phyloP scores from a whole-genome alignment of 495 filamentous ascomycete species.

The Pseudomonodictys pantanalensis region DNA sequence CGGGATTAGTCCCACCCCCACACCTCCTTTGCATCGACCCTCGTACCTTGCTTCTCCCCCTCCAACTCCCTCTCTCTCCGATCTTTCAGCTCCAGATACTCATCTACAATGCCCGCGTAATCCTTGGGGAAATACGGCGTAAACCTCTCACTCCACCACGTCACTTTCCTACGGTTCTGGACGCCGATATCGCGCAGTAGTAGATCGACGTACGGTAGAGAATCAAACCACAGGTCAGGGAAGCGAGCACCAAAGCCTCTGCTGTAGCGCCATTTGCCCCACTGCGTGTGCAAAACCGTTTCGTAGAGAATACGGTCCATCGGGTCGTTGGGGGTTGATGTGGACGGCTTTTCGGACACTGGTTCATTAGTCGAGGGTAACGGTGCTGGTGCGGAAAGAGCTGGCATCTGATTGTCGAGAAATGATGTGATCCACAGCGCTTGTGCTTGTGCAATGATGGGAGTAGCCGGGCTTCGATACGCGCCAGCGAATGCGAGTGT shows the following conservation, averaged over 20 bases:
- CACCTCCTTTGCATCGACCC: neutral
- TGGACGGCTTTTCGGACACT: neutral
- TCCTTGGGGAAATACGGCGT: slow-evolving; percentile 41
- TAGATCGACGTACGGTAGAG: slow-evolving; percentile 72
- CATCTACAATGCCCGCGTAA: slow-evolving; percentile 42
- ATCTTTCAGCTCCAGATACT: slow-evolving; percentile 26
- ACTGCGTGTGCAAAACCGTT: slow-evolving; percentile 63
- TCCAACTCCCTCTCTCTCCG: neutral
- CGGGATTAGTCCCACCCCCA: too few relatives aligned
- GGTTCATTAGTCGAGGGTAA: neutral
- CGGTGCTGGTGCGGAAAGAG: neutral
- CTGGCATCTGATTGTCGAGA: slow-evolving; percentile 47
- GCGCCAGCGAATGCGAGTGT: slow-evolving; percentile 33
- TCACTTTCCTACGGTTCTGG: slow-evolving; percentile 43
- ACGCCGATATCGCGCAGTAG: slow-evolving; percentile 66
- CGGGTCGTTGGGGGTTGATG: slow-evolving; percentile 1
- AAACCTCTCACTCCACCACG: slow-evolving; percentile 42
- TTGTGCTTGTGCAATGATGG: slow-evolving; percentile 29
- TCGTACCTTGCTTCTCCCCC: neutral
- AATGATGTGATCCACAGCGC: slow-evolving; percentile 40
- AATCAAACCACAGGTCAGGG: slow-evolving; percentile 74
- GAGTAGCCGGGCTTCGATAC: slow-evolving; percentile 20
- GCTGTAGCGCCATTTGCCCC: slow-evolving; percentile 66
- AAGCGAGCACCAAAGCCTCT: slow-evolving; percentile 60
- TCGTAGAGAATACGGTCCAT: slow-evolving; percentile 46